Percentiles rank a stretch among this genome's conserved stretches.
Evolutionary conservation across 768 basidiomycete genomes (phyloP).

Genomic region (Polyporus arcularius): DNA sequence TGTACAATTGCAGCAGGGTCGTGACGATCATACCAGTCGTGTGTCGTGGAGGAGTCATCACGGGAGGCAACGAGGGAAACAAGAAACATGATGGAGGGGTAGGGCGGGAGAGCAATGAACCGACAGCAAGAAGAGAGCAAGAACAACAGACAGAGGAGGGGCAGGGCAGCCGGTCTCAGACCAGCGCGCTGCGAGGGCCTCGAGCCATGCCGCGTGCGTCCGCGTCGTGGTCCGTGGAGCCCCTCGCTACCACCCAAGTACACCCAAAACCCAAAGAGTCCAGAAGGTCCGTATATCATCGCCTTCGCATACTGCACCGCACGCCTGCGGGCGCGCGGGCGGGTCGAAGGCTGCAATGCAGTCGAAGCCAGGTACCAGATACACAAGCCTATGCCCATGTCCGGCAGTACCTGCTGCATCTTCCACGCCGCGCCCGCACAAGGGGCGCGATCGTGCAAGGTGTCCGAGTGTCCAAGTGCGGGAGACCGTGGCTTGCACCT

Average conservation of each 20-base stretch:
- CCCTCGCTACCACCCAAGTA: conserved; percentile 5
- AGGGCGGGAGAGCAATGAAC: not conserved
- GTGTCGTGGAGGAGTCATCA: conserved; percentile 13
- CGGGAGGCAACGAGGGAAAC: conserved; percentile 5
- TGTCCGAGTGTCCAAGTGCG: not conserved
- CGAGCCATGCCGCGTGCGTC: not conserved
- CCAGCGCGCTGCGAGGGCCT: conserved; percentile 7
- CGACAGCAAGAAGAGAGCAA: conserved; percentile 16
- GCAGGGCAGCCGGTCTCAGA: conserved; percentile 13
- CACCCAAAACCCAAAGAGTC: conserved; percentile 17
- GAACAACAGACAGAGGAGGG: not conserved
- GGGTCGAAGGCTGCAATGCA: not conserved
- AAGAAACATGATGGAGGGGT: not conserved
- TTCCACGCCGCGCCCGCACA: not conserved
- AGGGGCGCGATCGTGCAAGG: too few species aligned
- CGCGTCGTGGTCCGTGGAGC: not conserved
- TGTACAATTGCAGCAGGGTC: conserved; percentile 17
- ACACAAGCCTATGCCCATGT: not conserved
- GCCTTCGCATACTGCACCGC: not conserved
- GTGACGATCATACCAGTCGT: conserved; percentile 19
- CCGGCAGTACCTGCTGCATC: not conserved
- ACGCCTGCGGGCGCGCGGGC: not conserved
- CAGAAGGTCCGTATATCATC: conserved; percentile 20
- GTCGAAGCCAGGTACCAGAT: not conserved
- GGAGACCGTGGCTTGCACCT: conserved; percentile 8